Conservation (phyloP, 805 yeast genomes). For the Tetrapisispora arboricola region DNA sequence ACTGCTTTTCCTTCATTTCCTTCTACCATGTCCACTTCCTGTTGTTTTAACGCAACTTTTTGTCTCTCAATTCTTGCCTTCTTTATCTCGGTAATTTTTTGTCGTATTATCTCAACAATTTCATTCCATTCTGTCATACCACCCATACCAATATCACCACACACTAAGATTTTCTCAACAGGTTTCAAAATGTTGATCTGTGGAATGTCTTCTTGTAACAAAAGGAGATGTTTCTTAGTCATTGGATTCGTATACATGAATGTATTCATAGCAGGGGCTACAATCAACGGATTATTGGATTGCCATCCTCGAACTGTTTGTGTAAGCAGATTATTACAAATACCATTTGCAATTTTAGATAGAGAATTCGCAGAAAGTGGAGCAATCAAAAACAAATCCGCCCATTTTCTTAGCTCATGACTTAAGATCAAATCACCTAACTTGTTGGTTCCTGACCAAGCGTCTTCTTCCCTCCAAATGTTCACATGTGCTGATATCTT, state of each 20-base stretch:
- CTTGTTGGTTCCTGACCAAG: conserved; percentile 47
- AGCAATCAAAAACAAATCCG: conserved; percentile 65
- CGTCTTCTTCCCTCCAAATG: conserved; percentile 79
- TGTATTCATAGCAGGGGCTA: conserved; percentile 86
- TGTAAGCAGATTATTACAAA: conserved; percentile 68
- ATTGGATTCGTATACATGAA: conserved; percentile 71
- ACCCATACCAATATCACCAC: conserved; percentile 88
- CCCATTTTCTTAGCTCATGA: conserved; percentile 76
- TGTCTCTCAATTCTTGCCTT: conserved; percentile 28
- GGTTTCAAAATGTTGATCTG: conserved; percentile 68
- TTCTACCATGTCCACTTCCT: conserved; percentile 31
- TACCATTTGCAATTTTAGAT: conserved; percentile 65
- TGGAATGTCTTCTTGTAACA: conserved; percentile 61
- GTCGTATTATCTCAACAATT: conserved; percentile 50
- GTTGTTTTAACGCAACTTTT: conserved; percentile 32
- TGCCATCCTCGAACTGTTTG: conserved; percentile 73
- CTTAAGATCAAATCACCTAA: conserved; percentile 68
- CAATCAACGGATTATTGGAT: conserved; percentile 56
- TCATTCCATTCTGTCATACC: conserved; percentile 88
- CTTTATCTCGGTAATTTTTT: conserved; percentile 26
- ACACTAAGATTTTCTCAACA: conserved; percentile 65
- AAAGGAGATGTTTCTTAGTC: conserved; percentile 58
- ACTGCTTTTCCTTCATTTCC: conserved; percentile 37
- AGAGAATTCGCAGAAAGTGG: conserved; percentile 74
- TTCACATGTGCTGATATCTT: conserved; percentile 66